Percentiles rank a stretch among this genome's conserved stretches.
Conservation (phyloP, 2,329 filamentous ascomycete genomes). For the Epichloe scottii region DNA sequence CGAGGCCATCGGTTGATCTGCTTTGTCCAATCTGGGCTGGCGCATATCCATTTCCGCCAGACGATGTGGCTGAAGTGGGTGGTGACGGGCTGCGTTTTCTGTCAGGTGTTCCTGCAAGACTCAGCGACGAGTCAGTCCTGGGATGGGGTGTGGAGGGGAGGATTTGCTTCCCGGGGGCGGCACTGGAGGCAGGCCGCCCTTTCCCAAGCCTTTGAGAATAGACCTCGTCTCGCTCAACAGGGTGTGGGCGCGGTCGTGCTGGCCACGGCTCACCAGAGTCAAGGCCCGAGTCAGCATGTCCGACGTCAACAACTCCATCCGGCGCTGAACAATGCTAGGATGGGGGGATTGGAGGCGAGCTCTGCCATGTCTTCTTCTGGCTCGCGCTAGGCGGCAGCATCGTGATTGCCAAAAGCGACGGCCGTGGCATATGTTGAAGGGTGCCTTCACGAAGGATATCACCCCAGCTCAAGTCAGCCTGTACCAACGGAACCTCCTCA, state of each 20-base stretch:
- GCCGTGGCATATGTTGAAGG: constrained; percentile 72
- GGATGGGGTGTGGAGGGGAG: constrained; percentile 36
- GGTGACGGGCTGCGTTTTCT: constrained; percentile 44
- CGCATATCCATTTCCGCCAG: constrained; percentile 26
- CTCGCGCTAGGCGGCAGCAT: constrained; percentile 65
- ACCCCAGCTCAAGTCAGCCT: constrained; percentile 86
- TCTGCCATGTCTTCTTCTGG: constrained; percentile 53
- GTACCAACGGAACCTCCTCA: constrained; percentile 88
- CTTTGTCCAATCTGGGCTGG: constrained; percentile 33
- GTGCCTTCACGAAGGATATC: constrained; percentile 86
- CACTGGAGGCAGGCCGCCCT: constrained; percentile 84
- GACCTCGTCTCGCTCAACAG: constrained; percentile 86
- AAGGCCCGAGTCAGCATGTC: constrained; percentile 94
- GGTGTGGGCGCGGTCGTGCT: constrained; percentile 88
- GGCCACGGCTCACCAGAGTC: constrained; percentile 78
- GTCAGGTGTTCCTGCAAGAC: constrained; percentile 34
- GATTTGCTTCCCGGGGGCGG: constrained; percentile 44
- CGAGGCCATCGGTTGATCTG: constrained; percentile 44
- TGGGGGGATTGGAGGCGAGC: constrained; percentile 81
- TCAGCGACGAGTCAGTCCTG: constrained; percentile 30
- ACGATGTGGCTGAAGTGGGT: constrained; percentile 34
- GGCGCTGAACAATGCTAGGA: constrained; percentile 84
- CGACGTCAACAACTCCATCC: constrained; percentile 94
- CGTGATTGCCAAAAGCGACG: constrained; percentile 85
- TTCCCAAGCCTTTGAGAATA: constrained; percentile 90